Percentiles rank a stretch among this genome's conserved stretches.
phyloP scores from a whole-genome alignment of 1,284 basidiomycete species.

The Volvariella surrecta region DNA sequence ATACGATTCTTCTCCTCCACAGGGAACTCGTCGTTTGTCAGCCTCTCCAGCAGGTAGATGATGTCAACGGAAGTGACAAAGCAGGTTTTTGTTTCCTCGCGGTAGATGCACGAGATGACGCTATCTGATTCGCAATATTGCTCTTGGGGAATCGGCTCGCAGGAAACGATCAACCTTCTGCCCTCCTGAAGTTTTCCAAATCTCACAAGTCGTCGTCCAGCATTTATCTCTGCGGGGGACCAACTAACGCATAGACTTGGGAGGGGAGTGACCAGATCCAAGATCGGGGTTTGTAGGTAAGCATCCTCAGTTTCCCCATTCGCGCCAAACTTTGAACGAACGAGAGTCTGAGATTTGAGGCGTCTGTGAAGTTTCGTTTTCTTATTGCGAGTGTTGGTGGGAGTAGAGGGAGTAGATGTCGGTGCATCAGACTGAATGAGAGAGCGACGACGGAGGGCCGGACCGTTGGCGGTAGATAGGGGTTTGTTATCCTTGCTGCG shows the following conservation, averaged over 20 bases:
- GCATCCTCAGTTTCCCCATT: slow-evolving; percentile 22
- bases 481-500: slow-evolving; percentile 2
- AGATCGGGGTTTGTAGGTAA: slow-evolving; percentile 40
- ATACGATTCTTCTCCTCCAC: slow-evolving; percentile 98
- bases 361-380: slow-evolving; percentile 27
- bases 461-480: slow-evolving; percentile 7
- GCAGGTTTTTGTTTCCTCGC: slow-evolving; percentile 69
- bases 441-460: background rate
- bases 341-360: slow-evolving; percentile 32
- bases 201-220: slow-evolving; percentile 63
- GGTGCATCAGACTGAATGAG: slow-evolving; percentile 15
- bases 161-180: slow-evolving; percentile 53
- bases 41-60: slow-evolving; percentile 85
- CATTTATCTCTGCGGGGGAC: slow-evolving; percentile 46
- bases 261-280: slow-evolving; percentile 49
- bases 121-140: slow-evolving; percentile 49
- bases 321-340: slow-evolving; percentile 30
- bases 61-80: slow-evolving; percentile 94
- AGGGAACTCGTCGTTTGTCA: slow-evolving; percentile 78
- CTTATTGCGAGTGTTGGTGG: slow-evolving; percentile 13
- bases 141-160: slow-evolving; percentile 49
- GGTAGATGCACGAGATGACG: slow-evolving; percentile 87
- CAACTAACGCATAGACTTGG: slow-evolving; percentile 45
- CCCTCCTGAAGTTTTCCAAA: slow-evolving; percentile 58
- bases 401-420: slow-evolving; percentile 19